Percentiles rank a stretch among this genome's conserved stretches.
phyloP scores from a whole-genome alignment of 176 grass and related monocot genomes.

The Poa annua region DNA sequence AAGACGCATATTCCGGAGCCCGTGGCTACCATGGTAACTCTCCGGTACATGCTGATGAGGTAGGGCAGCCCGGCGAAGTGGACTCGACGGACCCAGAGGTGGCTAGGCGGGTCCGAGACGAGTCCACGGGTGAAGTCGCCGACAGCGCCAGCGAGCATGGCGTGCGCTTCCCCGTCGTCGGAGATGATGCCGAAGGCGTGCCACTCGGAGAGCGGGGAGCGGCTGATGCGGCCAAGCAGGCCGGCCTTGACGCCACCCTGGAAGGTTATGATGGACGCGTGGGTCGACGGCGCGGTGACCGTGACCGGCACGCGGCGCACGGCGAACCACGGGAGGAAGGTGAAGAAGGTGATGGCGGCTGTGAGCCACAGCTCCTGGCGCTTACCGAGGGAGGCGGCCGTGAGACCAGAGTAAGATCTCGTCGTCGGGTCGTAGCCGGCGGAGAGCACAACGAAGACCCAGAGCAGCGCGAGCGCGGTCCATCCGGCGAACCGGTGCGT shows the following conservation, averaged over 20 bases:
- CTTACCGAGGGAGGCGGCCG: conserved; percentile 26
- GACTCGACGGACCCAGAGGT: conserved; percentile 69
- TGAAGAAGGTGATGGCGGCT: conserved; percentile 65
- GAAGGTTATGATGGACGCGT: conserved; percentile 68
- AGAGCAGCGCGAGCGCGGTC: conserved; percentile 63
- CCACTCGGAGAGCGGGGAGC: conserved; percentile 78
- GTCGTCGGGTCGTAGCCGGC: conserved; percentile 46
- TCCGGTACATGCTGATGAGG: conserved; percentile 69
- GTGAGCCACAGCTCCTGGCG: conserved; percentile 63
- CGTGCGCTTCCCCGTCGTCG: conserved; percentile 37
- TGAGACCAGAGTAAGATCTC: conserved; percentile 52
- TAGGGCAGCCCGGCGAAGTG: conserved; percentile 70
- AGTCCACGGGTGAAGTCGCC: conserved; percentile 69
- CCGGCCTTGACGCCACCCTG: conserved; percentile 57
- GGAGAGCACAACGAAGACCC: conserved; percentile 65
- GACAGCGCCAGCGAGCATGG: conserved; percentile 76
- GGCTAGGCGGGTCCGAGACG: conserved; percentile 51
- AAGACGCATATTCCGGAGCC: conserved; percentile 85
- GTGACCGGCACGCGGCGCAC: conserved; percentile 59
- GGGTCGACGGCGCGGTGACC: conserved; percentile 56
- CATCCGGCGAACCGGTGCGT: conserved; percentile 80
- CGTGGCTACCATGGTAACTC: conserved; percentile 63
- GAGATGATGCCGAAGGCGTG: conserved; percentile 88
- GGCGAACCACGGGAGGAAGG: conserved; percentile 64
- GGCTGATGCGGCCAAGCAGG: conserved; percentile 72